phyloP scores from a whole-genome alignment of 805 yeast genomes.

The Pichia paraexigua region DNA sequence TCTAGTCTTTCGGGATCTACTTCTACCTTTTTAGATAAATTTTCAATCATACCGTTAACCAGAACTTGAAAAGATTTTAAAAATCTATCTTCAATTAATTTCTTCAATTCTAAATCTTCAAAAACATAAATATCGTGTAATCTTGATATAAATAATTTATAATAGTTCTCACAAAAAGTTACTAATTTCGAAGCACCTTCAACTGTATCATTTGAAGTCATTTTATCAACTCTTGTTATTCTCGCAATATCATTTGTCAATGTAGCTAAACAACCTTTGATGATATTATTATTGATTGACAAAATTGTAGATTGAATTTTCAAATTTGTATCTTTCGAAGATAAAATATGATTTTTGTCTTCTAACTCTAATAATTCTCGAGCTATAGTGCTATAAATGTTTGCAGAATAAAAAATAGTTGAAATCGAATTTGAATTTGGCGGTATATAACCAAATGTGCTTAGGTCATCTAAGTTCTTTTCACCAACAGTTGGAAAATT shows the following conservation, averaged over 20 bases:
- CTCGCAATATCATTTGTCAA: slow-evolving; percentile 21
- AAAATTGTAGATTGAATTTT: slow-evolving; percentile 7
- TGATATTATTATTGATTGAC: slow-evolving; percentile 20
- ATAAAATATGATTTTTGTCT: slow-evolving; percentile 32
- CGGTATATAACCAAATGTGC: slow-evolving; percentile 50
- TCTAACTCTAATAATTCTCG: slow-evolving; percentile 27
- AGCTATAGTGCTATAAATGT: slow-evolving; percentile 36
- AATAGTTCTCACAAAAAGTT: slow-evolving; percentile 31
- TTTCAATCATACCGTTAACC: slow-evolving; percentile 39
- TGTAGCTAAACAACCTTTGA: slow-evolving; percentile 21
- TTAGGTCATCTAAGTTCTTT: slow-evolving; percentile 9
- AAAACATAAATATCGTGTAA: slow-evolving; percentile 18
- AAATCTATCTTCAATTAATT: slow-evolving; percentile 28
- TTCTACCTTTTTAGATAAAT: slow-evolving; percentile 17
- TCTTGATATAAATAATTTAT: slow-evolving; percentile 29
- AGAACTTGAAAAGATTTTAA: slow-evolving; percentile 27
- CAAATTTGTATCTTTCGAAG: slow-evolving; percentile 29
- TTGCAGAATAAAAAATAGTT: slow-evolving; percentile 43
- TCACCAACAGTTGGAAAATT: slow-evolving; percentile 2
- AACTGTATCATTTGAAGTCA: slow-evolving; percentile 24
- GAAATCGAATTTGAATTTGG: slow-evolving; percentile 57
- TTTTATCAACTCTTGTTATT: slow-evolving; percentile 30
- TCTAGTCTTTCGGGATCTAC: slow-evolving; percentile 18
- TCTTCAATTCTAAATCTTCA: slow-evolving; percentile 14
- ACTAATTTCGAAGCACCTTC: slow-evolving; percentile 33